Evolutionary conservation across 2,329 filamentous ascomycete species (phyloP).

Genomic region (Lecanicillium sp.): DNA sequence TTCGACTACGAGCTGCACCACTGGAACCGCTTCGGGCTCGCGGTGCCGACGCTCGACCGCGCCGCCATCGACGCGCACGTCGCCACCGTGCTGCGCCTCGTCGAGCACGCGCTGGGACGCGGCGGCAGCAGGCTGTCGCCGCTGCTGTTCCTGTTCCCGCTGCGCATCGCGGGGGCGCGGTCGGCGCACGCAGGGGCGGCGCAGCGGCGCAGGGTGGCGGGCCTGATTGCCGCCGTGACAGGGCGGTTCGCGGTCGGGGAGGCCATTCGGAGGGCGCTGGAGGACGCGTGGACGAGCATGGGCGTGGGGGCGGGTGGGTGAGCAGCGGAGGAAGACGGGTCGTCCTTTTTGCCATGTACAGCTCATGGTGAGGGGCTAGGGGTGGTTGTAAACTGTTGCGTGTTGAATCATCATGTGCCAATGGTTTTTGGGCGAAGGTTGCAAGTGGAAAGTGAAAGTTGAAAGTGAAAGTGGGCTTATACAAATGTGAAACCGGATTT

Average conservation of each 20-base stretch:
- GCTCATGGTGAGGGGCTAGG: too few relatives aligned
- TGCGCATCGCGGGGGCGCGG: constrained; percentile 29
- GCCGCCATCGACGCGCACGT: constrained; percentile 21
- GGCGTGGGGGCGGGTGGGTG: background rate
- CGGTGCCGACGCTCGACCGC: constrained; percentile 19
- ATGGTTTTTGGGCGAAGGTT: too few relatives aligned
- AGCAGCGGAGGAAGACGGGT: background rate
- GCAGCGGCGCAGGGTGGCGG: constrained; percentile 21
- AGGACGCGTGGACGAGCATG: background rate
- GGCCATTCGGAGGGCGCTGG: constrained; percentile 12
- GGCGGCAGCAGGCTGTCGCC: constrained; percentile 24
- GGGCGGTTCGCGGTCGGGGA: constrained; percentile 23
- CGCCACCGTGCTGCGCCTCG: constrained; percentile 20
- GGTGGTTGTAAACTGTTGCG: too few relatives aligned
- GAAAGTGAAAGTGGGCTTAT: too few relatives aligned
- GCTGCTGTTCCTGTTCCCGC: constrained; percentile 28
- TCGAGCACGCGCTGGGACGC: constrained; percentile 14
- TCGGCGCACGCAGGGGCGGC: constrained; percentile 15
- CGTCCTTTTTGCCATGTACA: too few relatives aligned
- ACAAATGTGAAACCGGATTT: too few relatives aligned
- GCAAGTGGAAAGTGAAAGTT: too few relatives aligned
- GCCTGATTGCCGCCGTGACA: constrained; percentile 18
- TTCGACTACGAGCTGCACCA: constrained; percentile 30
- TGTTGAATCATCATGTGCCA: too few relatives aligned
- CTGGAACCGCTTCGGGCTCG: constrained; percentile 22